Percentiles rank a stretch among this genome's conserved stretches.
Conservation (phyloP, 495 filamentous ascomycete species). For the Daldinia bambusicola region DNA sequence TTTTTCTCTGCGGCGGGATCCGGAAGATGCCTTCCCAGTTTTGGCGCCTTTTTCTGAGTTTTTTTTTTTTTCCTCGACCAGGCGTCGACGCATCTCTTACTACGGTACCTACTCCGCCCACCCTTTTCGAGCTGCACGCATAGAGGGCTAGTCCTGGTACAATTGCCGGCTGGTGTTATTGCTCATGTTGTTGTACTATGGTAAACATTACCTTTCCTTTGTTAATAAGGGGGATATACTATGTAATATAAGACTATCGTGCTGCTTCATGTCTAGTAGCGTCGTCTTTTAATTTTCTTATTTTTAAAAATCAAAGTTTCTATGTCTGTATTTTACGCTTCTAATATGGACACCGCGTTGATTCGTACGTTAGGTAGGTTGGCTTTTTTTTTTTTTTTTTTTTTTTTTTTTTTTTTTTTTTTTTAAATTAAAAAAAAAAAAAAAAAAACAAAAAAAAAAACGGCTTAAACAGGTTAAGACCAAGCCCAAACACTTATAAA, state of each 20-base stretch:
- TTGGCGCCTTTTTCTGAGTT: slow-evolving; percentile 17
- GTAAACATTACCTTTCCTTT: not conserved
- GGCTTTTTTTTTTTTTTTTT: not conserved
- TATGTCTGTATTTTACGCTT: not conserved
- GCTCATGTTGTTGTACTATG: slow-evolving; percentile 1
- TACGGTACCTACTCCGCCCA: slow-evolving; percentile 24
- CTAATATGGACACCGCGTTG: not conserved
- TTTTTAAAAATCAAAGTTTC: not conserved
- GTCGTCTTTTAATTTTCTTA: no score
- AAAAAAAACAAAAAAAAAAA: no score
- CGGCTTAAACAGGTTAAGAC: no score
- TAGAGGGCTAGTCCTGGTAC: slow-evolving; percentile 3
- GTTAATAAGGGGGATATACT: not conserved
- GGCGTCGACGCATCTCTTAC: slow-evolving; percentile 28
- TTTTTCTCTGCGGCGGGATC: slow-evolving; percentile 27
- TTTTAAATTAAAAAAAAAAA: no score
- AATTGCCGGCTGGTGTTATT: slow-evolving; percentile 12
- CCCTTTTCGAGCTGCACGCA: slow-evolving; percentile 15
- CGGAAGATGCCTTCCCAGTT: slow-evolving; percentile 35
- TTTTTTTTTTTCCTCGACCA: slow-evolving; percentile 2
- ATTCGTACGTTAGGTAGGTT: slow-evolving; percentile 11
- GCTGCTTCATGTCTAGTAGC: not conserved
- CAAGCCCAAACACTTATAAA: no score
- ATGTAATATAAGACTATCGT: not conserved
- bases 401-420: not conserved